Conservation (phyloP, 2,329 filamentous ascomycete genomes). For the Bipolaris gigantea region DNA sequence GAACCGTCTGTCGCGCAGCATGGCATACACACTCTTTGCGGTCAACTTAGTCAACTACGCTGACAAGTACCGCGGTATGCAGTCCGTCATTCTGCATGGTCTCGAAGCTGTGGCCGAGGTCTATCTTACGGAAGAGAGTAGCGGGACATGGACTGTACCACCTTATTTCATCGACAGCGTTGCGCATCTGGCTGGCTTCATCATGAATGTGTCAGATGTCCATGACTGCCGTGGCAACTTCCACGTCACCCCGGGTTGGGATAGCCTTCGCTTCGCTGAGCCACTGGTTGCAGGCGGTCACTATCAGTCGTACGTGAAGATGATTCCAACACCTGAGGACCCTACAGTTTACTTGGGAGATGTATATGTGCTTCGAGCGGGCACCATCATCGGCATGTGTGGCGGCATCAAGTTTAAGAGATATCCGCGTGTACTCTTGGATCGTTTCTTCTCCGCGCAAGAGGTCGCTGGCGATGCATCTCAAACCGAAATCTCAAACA, state of each 20-base stretch:
- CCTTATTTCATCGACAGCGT: conserved; percentile 31
- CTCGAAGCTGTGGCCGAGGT: conserved; percentile 14
- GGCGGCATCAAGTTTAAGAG: conserved; percentile 29
- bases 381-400: conserved; percentile 38
- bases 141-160: conserved; percentile 6
- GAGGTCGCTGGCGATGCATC: neutral
- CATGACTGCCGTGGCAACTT: conserved; percentile 14
- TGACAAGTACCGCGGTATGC: conserved; percentile 22
- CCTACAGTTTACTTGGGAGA: conserved; percentile 43
- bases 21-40: conserved; percentile 27
- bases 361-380: conserved; percentile 43
- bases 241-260: conserved; percentile 29
- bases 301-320: conserved; percentile 28
- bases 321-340: conserved; percentile 28
- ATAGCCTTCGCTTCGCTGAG: conserved; percentile 19
- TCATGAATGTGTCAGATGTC: conserved; percentile 22
- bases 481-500: neutral
- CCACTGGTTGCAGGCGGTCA: conserved; percentile 9
- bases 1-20: conserved; percentile 13
- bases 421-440: conserved; percentile 21
- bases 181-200: conserved; percentile 25
- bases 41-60: conserved; percentile 22
- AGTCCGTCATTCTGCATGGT: conserved; percentile 21
- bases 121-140: neutral
- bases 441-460: conserved; percentile 21